A percentile compares a stretch with the other conserved stretches of the same genome.
Conservation (phyloP, 2,329 filamentous ascomycete genomes). For the Aspergillus fructus region DNA sequence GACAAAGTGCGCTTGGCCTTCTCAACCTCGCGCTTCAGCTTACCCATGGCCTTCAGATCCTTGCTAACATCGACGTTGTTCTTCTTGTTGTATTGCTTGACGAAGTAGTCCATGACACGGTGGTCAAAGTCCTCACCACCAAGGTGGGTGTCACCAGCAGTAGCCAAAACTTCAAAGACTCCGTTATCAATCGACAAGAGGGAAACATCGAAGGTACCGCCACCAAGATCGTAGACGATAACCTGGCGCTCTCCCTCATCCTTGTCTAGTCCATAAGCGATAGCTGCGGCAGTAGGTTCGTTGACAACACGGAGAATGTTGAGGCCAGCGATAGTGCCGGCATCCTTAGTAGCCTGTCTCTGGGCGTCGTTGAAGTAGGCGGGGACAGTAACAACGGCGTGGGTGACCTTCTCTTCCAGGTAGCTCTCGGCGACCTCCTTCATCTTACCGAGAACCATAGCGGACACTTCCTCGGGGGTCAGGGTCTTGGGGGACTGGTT, state of each 20-base stretch:
- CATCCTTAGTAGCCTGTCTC: constrained; percentile 95
- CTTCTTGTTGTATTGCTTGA: constrained; percentile 99
- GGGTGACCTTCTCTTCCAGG: constrained; percentile 60
- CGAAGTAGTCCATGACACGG: constrained; percentile 92
- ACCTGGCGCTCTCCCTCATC: constrained; percentile 76
- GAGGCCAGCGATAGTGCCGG: constrained; percentile 84
- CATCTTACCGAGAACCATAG: constrained; percentile 69
- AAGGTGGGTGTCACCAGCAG: constrained; percentile 93
- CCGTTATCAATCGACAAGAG: constrained; percentile 88
- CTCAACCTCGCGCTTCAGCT: constrained; percentile 98
- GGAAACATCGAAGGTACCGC: constrained; percentile 92
- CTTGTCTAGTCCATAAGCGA: constrained; percentile 92
- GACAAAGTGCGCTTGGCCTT: constrained; percentile 99
- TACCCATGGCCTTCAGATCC: constrained; percentile 97
- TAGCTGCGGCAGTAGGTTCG: constrained; percentile 92
- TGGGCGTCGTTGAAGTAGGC: constrained; percentile 99
- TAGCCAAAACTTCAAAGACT: constrained; percentile 92
- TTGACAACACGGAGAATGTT: constrained; percentile 96
- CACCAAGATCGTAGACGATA: constrained; percentile 90
- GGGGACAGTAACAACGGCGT: constrained; percentile 83
- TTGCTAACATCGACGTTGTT: constrained; percentile 87
- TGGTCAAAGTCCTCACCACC: constrained; percentile 99
- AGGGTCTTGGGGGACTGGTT: constrained; percentile 59
- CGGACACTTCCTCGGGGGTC: constrained; percentile 66
- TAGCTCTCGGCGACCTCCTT: constrained; percentile 64